Conservation (phyloP, 2,329 filamentous ascomycete genomes). For the Rhynchosporium secalis region DNA sequence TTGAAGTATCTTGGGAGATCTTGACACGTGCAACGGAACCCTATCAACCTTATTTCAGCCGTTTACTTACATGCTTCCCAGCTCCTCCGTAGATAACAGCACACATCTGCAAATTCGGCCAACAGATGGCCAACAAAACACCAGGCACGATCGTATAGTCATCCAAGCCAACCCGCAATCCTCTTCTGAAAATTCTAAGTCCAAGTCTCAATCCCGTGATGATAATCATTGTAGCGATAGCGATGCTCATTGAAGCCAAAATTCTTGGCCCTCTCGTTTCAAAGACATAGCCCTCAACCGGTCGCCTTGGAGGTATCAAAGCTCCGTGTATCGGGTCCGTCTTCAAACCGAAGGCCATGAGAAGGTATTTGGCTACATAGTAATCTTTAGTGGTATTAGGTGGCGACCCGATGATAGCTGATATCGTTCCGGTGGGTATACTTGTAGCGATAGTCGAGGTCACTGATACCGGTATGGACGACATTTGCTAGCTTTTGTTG, state of each 20-base stretch:
- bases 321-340: constrained; percentile 30
- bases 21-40: neutral
- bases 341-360: constrained; percentile 28
- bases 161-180: constrained; percentile 40
- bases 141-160: constrained; percentile 41
- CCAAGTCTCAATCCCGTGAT: constrained; percentile 38
- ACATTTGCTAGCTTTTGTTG: neutral
- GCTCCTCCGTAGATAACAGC: constrained; percentile 34
- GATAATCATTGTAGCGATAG: constrained; percentile 36
- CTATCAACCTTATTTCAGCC: neutral
- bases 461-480: constrained; percentile 5
- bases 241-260: constrained; percentile 37
- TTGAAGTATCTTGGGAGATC: too few species aligned
- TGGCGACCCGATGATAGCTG: constrained; percentile 34
- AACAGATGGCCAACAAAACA: constrained; percentile 36
- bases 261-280: constrained; percentile 36
- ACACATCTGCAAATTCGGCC: constrained; percentile 36
- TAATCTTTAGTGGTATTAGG: constrained; percentile 37
- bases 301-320: constrained; percentile 28
- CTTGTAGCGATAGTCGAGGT: constrained; percentile 11
- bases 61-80: constrained; percentile 29
- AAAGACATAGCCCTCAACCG: constrained; percentile 29
- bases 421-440: constrained; percentile 28
- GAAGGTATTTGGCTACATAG: constrained; percentile 36
- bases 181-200: constrained; percentile 33